phyloP scores from a whole-genome alignment of 441 rosid species.

The Hura crepitans region DNA sequence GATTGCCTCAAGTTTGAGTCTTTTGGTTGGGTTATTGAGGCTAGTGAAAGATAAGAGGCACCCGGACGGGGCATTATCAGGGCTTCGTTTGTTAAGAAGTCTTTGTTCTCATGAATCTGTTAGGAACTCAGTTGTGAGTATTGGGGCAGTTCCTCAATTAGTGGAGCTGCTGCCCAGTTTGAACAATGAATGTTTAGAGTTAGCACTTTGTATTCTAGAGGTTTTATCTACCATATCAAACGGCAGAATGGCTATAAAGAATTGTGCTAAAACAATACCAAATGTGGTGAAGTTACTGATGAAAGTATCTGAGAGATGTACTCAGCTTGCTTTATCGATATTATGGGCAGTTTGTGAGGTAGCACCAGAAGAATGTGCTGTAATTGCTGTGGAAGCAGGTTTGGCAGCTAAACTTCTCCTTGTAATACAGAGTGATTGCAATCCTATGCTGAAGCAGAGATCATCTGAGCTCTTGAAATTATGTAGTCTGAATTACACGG shows the following conservation, averaged over 20 bases:
- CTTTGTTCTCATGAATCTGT: slow-evolving; percentile 46
- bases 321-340: slow-evolving; percentile 55
- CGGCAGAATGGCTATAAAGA: slow-evolving; percentile 66
- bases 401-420: slow-evolving; percentile 79
- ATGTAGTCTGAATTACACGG: slow-evolving; percentile 71
- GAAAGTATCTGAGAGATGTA: slow-evolving; percentile 71
- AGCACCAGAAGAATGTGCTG: slow-evolving; percentile 62
- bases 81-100: slow-evolving; percentile 50
- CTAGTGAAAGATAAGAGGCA: slow-evolving; percentile 66
- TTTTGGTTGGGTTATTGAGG: slow-evolving; percentile 72
- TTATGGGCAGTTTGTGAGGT: slow-evolving; percentile 67
- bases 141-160: slow-evolving; percentile 67
- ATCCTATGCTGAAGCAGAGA: slow-evolving; percentile 60
- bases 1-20: slow-evolving; percentile 55
- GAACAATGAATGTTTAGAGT: slow-evolving; percentile 57
- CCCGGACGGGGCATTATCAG: slow-evolving; percentile 48
- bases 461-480: slow-evolving; percentile 78
- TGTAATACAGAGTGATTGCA: slow-evolving; percentile 78
- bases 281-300: slow-evolving; percentile 54
- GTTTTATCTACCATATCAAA: slow-evolving; percentile 45
- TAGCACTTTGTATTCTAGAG: slow-evolving; percentile 55
- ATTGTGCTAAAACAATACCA: slow-evolving; percentile 52
- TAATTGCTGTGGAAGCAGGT: slow-evolving; percentile 65
- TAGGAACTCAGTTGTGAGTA: slow-evolving; percentile 49
- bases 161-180: slow-evolving; percentile 56